Conservation (phyloP, 2,329 filamentous ascomycete species). For the Dactylellina leptospora region DNA sequence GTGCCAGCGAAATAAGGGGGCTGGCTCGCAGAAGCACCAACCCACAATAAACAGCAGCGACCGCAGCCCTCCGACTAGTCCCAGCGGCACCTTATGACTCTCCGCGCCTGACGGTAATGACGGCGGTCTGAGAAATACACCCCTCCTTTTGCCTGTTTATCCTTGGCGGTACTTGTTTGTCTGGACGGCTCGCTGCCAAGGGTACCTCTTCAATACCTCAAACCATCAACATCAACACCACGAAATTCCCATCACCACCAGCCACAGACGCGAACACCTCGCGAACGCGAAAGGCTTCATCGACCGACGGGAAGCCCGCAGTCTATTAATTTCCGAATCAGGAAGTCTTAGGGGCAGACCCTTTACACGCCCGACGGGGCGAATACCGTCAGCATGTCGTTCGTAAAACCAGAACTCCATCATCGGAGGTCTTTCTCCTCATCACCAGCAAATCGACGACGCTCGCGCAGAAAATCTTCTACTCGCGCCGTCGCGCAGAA, state of each 20-base stretch:
- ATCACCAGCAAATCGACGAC: conserved; percentile 13
- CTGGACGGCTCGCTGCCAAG: conserved; percentile 31
- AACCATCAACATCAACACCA: conserved; percentile 27
- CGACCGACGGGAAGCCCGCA: neutral
- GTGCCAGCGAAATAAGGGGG: conserved; percentile 1
- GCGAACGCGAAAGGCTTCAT: conserved; percentile 36
- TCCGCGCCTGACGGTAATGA: neutral
- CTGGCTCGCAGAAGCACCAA: too few species aligned
- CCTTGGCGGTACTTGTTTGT: conserved; percentile 13
- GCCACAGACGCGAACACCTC: conserved; percentile 43
- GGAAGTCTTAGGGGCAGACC: conserved; percentile 38
- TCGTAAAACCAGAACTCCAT: conserved; percentile 47
- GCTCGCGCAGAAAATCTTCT: conserved; percentile 27
- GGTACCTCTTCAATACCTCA: conserved; percentile 36
- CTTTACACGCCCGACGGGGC: conserved; percentile 1
- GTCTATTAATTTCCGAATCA: conserved; percentile 35
- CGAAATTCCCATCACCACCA: conserved; percentile 33
- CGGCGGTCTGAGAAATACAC: conserved; percentile 45
- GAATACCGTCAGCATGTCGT: conserved; percentile 24
- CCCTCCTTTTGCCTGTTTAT: conserved; percentile 4
- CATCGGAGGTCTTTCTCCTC: conserved; percentile 49
- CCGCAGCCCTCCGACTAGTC: neutral
- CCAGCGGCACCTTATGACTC: conserved; percentile 6
- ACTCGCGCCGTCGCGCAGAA: neutral
- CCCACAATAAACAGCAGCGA: neutral